phyloP scores from a whole-genome alignment of 2,329 filamentous ascomycete species.

The Paracoccidioides brasiliensis region DNA sequence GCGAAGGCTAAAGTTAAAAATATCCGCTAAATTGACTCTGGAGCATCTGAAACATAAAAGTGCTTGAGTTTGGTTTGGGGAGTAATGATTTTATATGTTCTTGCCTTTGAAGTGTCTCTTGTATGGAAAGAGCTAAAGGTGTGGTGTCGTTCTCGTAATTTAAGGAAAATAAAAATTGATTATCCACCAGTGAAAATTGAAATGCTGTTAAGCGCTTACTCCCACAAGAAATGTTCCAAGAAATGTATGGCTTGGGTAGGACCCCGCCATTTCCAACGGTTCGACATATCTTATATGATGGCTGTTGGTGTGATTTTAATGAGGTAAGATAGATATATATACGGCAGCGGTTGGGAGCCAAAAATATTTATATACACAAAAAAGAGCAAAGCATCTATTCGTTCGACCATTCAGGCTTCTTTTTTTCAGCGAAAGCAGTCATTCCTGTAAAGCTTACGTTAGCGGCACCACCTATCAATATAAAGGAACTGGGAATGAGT shows the following conservation, averaged over 20 bases:
- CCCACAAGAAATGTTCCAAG: background rate
- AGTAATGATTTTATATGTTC: too few relatives aligned
- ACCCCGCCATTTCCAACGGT: background rate
- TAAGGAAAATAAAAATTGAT: background rate
- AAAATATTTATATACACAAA: background rate
- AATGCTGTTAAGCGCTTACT: background rate
- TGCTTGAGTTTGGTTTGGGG: background rate
- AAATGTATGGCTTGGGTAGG: background rate
- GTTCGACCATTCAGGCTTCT: constrained; percentile 81
- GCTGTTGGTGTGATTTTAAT: background rate
- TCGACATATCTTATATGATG: background rate
- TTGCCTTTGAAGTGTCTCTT: too few relatives aligned
- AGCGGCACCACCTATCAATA: constrained; percentile 1
- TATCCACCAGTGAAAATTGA: background rate
- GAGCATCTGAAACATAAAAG: background rate
- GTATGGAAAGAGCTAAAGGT: background rate
- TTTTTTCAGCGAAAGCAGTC: constrained; percentile 91
- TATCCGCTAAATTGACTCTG: background rate
- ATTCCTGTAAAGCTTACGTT: constrained; percentile 38
- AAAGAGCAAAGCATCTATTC: constrained; percentile 38
- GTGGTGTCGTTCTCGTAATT: background rate
- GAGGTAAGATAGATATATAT: background rate
- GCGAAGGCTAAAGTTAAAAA: constrained; percentile 1
- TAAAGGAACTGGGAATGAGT: background rate
- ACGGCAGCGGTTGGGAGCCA: background rate